Base-by-base conservation (phyloP, 306 rosid genomes). In the Sindora glabra region DNA sequence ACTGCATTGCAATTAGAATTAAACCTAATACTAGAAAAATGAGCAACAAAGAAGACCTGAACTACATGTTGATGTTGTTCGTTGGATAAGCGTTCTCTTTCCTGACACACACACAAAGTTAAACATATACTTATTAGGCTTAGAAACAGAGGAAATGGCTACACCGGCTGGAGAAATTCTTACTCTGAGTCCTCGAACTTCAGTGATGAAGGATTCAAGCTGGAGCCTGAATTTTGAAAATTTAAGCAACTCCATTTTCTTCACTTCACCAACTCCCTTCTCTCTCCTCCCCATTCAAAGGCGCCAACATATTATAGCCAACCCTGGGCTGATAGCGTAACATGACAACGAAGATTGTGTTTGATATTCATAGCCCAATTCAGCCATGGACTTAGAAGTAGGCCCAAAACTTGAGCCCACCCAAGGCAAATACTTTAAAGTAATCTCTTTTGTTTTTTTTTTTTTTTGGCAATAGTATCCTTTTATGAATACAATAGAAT, bases 161-260 rank as follows among this genome's bases (percentile, higher is more conserved):
- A 55, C n/a, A 37, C 39, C 7, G 23, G 23, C 33, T 18, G 22
- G 56, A 34, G 61, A 21, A 41, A 73, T n/a, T 3, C 49, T 64
- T 74, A 89, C 96, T 81, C 79, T 67, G 62, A 85, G 88, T 25
- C 80, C 86, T 40, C 84, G 83, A 75, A 80, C 79, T 80, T 89
- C 94, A 36, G 87, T 17, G 57, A 82, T 40, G 26, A 82, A 78
- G 16, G 90, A 38, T 57, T 74, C 90, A 39, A 89, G 81, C 62
- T 78, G 94, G 59, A 85, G 90, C 74, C 70, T 89, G 77, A 89
- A 80, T 77, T 83, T 89, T 12, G 94, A 89, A 25, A 89, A 54
- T 71, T 71, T 78, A 7, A 85, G 94, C 70, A 85, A 50, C 52
- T 77, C 96, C 94, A 85, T 88, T 52, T 14, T 52, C 27, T n/a